Percentiles rank a stretch among this genome's conserved stretches.
Evolutionary conservation across 179 eudicot species (phyloP).

Genomic region (Corrigiola litoralis): DNA sequence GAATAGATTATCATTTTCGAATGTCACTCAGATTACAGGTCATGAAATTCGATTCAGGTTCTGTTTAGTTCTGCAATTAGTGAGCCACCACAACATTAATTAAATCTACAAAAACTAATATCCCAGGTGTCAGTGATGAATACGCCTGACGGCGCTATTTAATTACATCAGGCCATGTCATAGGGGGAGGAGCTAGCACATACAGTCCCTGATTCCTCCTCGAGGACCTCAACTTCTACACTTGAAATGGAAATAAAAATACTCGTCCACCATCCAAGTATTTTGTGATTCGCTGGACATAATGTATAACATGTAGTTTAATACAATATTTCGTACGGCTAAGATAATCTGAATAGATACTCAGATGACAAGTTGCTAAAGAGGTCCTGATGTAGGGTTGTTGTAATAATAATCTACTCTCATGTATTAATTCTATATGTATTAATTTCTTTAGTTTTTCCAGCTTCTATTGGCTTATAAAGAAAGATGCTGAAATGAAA

Average conservation of each 20-base stretch:
- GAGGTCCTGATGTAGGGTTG: slow-evolving; percentile 14
- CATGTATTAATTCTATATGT: background rate
- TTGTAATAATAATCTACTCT: background rate
- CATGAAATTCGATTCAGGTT: too few species aligned
- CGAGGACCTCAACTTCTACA: slow-evolving; percentile 5
- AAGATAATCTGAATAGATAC: background rate
- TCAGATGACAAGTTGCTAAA: background rate
- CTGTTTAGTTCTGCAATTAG: too few species aligned
- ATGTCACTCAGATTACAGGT: too few species aligned
- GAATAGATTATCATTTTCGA: too few species aligned
- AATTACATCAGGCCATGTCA: background rate
- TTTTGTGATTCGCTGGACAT: background rate
- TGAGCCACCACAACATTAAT: background rate
- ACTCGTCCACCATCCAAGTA: slow-evolving; percentile 1
- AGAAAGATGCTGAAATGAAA: slow-evolving; percentile 16
- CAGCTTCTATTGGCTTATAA: slow-evolving; percentile 17
- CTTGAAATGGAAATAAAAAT: background rate
- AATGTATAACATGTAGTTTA: background rate
- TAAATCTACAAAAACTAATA: background rate
- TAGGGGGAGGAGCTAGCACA: background rate
- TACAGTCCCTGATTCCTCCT: background rate
- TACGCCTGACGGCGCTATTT: slow-evolving; percentile 23
- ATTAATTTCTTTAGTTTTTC: background rate
- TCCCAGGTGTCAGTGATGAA: slow-evolving; percentile 27
- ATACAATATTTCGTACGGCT: background rate